Evolutionary conservation across 106 monocot species (phyloP), one percentile per base, ranked within the genome.

Genomic region (Posidonia australis): DNA sequence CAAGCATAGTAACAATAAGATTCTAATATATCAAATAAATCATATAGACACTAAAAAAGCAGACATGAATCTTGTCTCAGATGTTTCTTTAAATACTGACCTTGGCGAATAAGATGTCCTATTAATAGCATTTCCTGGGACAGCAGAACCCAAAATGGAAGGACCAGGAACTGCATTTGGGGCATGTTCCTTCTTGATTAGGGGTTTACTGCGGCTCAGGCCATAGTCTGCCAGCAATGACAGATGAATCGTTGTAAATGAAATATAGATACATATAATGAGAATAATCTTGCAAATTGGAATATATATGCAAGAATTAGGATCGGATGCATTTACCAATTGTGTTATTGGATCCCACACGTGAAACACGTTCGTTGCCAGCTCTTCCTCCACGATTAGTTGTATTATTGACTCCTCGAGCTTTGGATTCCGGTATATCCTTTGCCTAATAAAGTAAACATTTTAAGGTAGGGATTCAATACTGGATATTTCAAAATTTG

Each of bases 1-100:
- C 11, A 17, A 28, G 11, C 5, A 31, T 13, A 14, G 17, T 29
- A 27, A 64, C 81, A 77, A 29, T 87, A 84, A 72, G 66, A 23
- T 2, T 44, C 54, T 67, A 74, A 67, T 25, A n/a, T 19, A 61
- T 59, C 18, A 48, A 36, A 31, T 61, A 31, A 10, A 16, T 41
- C 54, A 24, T 13, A 60, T 44, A 10, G 17, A 27, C 29, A 10
- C 18, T 51, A 52, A 24, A 32, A 53, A 53, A 67, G 26, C 6
- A 51, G 0, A 18, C 19, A 66, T 66, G 9, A 23, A 43, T 63
- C 1, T 13, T 43, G 23, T 44, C 22, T 63, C 5, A 3, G 13
- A 60, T 22, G 56, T 60, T 60, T 36, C 45, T 11, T 21, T 66
- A 5, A 51, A 9, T 29, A 30, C 52, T 53, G 27, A 66, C 66